phyloP scores from a whole-genome alignment of 129 eudicot species.

The Tagetes patula region DNA sequence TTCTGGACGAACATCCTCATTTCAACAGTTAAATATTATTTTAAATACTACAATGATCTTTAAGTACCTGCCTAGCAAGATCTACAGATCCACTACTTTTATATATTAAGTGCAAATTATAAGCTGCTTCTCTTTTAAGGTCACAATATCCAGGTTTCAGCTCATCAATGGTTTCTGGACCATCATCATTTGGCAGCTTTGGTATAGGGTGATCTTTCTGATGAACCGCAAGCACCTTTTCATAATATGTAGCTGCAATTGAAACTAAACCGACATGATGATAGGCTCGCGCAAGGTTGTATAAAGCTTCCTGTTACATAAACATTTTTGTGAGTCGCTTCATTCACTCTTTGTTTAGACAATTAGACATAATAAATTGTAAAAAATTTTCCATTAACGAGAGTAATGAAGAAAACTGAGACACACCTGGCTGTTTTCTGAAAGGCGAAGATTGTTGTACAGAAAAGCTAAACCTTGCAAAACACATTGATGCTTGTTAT shows the following conservation, averaged over 20 bases:
- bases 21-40: neutral
- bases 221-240: slow-evolving; percentile 61
- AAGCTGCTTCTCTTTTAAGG: slow-evolving; percentile 90
- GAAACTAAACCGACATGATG: slow-evolving; percentile 80
- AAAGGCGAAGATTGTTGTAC: slow-evolving; percentile 59
- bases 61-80: slow-evolving; percentile 90
- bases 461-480: slow-evolving; percentile 82
- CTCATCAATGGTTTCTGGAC: slow-evolving; percentile 35
- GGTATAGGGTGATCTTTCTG: slow-evolving; percentile 68
- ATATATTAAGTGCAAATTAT: slow-evolving; percentile 77
- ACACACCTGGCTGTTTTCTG: slow-evolving; percentile 66
- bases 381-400: neutral
- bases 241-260: slow-evolving; percentile 64
- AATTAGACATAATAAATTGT: neutral
- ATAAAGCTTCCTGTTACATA: slow-evolving; percentile 70
- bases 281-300: slow-evolving; percentile 79
- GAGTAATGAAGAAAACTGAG: slow-evolving; percentile 15
- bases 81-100: slow-evolving; percentile 80
- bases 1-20: slow-evolving; percentile 82
- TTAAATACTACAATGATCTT: slow-evolving; percentile 56
- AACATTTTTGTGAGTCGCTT: slow-evolving; percentile 6
- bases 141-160: slow-evolving; percentile 72
- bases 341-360: slow-evolving; percentile 10
- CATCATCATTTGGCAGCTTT: slow-evolving; percentile 62
- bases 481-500: slow-evolving; percentile 74